phyloP scores from a whole-genome alignment of 2,329 filamentous ascomycete species.

The Colletotrichum limetticola region DNA sequence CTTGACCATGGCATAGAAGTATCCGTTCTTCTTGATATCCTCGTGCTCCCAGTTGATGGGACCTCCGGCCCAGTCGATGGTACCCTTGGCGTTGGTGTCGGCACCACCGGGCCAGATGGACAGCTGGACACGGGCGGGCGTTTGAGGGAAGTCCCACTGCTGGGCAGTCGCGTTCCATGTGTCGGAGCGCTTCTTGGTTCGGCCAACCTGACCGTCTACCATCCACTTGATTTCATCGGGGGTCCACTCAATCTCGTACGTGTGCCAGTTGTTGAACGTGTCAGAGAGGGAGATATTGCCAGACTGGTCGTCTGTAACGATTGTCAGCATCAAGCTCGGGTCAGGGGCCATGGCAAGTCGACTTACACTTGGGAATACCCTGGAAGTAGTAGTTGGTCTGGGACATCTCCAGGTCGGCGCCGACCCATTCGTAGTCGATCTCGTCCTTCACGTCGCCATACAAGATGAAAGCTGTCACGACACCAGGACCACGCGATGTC shows the following conservation, averaged over 20 bases:
- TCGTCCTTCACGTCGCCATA: constrained; percentile 97
- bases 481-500: constrained; percentile 85
- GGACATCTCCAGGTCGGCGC: constrained; percentile 77
- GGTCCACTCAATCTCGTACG: constrained; percentile 93
- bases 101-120: constrained; percentile 96
- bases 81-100: constrained; percentile 81
- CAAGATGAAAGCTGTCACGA: constrained; percentile 97
- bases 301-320: constrained; percentile 74
- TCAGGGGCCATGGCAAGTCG: neutral
- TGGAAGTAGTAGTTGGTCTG: constrained; percentile 99
- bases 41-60: constrained; percentile 85
- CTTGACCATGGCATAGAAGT: constrained; percentile 86
- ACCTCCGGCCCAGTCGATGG: constrained; percentile 92
- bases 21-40: constrained; percentile 85
- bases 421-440: constrained; percentile 97
- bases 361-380: constrained; percentile 88
- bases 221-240: constrained; percentile 88
- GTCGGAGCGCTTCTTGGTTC: constrained; percentile 77
- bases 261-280: constrained; percentile 83
- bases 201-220: constrained; percentile 82
- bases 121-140: constrained; percentile 88
- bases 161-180: constrained; percentile 89
- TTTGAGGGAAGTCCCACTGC: constrained; percentile 90
- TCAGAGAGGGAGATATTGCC: constrained; percentile 75
- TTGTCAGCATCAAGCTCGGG: constrained; percentile 35